phyloP scores from a whole-genome alignment of 1,139 yeast genomes.

The Geotrichum cucujoidarum region DNA sequence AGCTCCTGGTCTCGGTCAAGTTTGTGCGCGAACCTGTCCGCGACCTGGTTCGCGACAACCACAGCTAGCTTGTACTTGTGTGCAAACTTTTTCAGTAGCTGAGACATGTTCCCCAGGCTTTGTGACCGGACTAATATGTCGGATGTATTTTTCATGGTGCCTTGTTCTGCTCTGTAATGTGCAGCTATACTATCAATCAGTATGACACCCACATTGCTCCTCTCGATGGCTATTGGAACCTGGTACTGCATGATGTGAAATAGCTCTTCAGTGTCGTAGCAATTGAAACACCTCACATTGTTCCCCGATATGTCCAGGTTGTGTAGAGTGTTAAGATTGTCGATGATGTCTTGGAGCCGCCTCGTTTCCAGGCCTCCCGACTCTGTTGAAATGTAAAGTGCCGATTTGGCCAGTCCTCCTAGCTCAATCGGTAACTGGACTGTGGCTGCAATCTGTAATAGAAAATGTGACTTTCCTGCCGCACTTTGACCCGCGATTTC shows the following conservation, averaged over 20 bases:
- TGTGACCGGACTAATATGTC: conserved; percentile 12
- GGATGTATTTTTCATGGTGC: conserved; percentile 26
- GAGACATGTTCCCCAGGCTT: conserved; percentile 42
- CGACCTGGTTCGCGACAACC: conserved; percentile 75
- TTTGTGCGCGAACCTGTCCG: conserved; percentile 42
- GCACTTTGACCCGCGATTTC: conserved; percentile 85
- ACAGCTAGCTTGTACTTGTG: conserved; percentile 50
- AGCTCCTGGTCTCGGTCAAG: conserved; percentile 20
- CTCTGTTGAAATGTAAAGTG: conserved; percentile 75
- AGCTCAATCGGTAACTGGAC: conserved; percentile 47
- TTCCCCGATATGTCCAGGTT: conserved; percentile 36
- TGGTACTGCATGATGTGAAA: conserved; percentile 71
- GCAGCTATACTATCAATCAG: conserved; percentile 84
- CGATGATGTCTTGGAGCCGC: conserved; percentile 43
- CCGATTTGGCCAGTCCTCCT: conserved; percentile 47
- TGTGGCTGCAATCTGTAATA: conserved; percentile 57
- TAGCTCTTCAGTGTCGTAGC: conserved; percentile 65
- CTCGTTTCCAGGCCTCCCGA: conserved; percentile 57
- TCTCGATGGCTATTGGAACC: conserved; percentile 51
- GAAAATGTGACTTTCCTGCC: conserved; percentile 75
- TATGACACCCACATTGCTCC: conserved; percentile 47
- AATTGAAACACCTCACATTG: conserved; percentile 56
- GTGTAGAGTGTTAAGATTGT: conserved; percentile 29
- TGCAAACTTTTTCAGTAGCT: conserved; percentile 51
- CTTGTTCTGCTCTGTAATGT: conserved; percentile 62